phyloP scores from a whole-genome alignment of 2,329 filamentous ascomycete species.

The Alternaria arborescens region DNA sequence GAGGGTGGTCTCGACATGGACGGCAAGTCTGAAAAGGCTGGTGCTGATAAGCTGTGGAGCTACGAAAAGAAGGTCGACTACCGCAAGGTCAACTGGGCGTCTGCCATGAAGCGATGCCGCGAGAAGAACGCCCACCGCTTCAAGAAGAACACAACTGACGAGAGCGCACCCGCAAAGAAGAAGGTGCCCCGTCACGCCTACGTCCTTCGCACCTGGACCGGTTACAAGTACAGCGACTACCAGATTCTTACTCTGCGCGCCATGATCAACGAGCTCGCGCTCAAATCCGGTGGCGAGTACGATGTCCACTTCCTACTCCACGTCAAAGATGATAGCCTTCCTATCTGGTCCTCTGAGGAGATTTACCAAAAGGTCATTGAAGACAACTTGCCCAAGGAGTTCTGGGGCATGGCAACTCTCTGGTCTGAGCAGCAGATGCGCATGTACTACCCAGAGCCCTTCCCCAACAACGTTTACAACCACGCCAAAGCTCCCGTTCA shows the following conservation, averaged over 20 bases:
- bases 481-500: conserved; percentile 74
- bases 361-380: conserved; percentile 73
- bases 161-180: conserved; percentile 49
- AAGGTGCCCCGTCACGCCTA: conserved; percentile 74
- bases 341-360: conserved; percentile 79
- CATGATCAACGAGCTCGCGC: conserved; percentile 80
- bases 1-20: conserved; percentile 60
- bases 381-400: conserved; percentile 79
- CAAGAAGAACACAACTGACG: conserved; percentile 45
- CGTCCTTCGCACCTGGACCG: conserved; percentile 84
- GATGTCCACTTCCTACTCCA: conserved; percentile 87
- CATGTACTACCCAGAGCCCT: conserved; percentile 85
- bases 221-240: conserved; percentile 79
- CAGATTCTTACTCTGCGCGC: conserved; percentile 83
- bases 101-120: conserved; percentile 57
- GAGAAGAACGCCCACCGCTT: conserved; percentile 61
- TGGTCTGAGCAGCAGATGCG: conserved; percentile 97
- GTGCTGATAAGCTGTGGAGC: conserved; percentile 53
- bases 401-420: conserved; percentile 84
- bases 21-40: conserved; percentile 55
- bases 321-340: conserved; percentile 77
- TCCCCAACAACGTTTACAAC: conserved; percentile 75
- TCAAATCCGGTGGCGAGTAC: conserved; percentile 86
- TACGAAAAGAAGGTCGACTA: conserved; percentile 63
- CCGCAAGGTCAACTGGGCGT: conserved; percentile 58